These are phyloP conservation scores for Theileria orientalis DNA, from an alignment of 169 alveolate species.

Conservation along the genomic window DNA sequence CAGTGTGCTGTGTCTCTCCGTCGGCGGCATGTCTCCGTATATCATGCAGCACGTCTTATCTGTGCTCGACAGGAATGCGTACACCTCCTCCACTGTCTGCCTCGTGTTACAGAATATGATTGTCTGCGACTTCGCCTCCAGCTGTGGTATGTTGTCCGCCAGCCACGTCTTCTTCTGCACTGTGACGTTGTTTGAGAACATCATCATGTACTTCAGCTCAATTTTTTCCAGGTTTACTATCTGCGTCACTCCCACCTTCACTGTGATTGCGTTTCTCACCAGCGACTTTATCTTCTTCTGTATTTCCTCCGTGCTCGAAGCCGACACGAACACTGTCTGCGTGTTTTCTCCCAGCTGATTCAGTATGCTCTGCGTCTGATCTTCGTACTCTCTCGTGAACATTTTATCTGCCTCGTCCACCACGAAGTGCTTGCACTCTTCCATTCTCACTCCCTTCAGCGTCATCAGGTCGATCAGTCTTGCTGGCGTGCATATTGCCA, in stretches of 20 bases:
- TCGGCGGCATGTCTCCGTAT: slow-evolving; percentile 26
- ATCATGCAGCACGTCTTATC: not conserved
- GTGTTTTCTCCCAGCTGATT: slow-evolving; percentile 5
- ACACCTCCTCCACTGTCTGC: slow-evolving; percentile 14
- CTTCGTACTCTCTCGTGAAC: slow-evolving; percentile 18
- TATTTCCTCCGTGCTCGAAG: slow-evolving; percentile 26
- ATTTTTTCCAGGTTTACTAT: slow-evolving; percentile 15
- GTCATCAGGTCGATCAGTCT: slow-evolving; percentile 20
- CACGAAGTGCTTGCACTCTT: slow-evolving; percentile 4
- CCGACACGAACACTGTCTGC: slow-evolving; percentile 21
- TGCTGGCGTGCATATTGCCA: slow-evolving; percentile 22
- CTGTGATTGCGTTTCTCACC: slow-evolving; percentile 32
- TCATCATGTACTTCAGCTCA: slow-evolving; percentile 8
- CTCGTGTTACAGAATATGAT: slow-evolving; percentile 33
- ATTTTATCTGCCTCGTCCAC: slow-evolving; percentile 35
- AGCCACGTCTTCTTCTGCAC: slow-evolving; percentile 29
- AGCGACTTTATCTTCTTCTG: slow-evolving; percentile 18
- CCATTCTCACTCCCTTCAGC: slow-evolving; percentile 2
- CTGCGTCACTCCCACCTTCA: slow-evolving; percentile 21
- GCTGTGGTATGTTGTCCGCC: not conserved
- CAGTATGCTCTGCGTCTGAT: slow-evolving; percentile 16
- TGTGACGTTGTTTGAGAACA: not conserved
- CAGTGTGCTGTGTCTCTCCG: not conserved
- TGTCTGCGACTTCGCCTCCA: slow-evolving; percentile 11
- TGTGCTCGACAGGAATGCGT: not conserved